These are phyloP conservation scores for Phytophthora lateralis DNA, from an alignment of 352 stramenopile genomes.

Conservation along the genomic window DNA sequence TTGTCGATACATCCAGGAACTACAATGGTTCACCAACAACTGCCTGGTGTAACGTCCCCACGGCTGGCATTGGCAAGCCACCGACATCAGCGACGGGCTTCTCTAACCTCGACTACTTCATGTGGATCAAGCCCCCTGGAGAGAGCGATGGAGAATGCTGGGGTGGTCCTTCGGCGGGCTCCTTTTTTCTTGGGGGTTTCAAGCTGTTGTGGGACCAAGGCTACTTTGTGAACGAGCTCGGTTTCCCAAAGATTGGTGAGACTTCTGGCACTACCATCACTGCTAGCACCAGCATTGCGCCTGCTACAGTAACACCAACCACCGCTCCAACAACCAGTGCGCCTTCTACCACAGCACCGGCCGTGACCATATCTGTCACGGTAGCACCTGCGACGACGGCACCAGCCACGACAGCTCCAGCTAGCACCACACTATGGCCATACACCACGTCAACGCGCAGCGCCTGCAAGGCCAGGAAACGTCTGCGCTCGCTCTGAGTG, in stretches of 20 bases:
- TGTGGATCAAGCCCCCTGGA: conserved; percentile 73
- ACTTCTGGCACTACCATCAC: background rate
- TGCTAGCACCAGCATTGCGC: background rate
- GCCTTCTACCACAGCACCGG: background rate
- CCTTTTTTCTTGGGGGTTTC: conserved; percentile 61
- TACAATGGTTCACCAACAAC: conserved; percentile 48
- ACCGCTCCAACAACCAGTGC: conserved; percentile 3
- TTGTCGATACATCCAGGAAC: conserved; percentile 74
- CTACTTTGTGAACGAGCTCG: conserved; percentile 50
- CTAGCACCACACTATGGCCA: background rate
- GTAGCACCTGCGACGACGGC: background rate
- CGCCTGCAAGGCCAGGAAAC: conserved; percentile 19
- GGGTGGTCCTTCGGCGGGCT: conserved; percentile 45
- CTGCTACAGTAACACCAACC: conserved; percentile 3
- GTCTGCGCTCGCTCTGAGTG: conserved; percentile 16
- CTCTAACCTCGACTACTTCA: conserved; percentile 65
- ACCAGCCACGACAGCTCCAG: background rate
- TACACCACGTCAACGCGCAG: background rate
- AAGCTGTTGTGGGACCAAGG: conserved; percentile 67
- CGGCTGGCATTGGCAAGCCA: conserved; percentile 54
- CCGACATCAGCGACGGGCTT: conserved; percentile 57
- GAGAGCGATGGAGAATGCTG: conserved; percentile 66
- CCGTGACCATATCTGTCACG: background rate
- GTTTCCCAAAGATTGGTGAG: conserved; percentile 30
- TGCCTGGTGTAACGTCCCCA: conserved; percentile 75